These are phyloP conservation scores for Rhizopus delemar DNA, from an alignment of 371 early-diverging fungal species.

Conservation along the genomic window DNA sequence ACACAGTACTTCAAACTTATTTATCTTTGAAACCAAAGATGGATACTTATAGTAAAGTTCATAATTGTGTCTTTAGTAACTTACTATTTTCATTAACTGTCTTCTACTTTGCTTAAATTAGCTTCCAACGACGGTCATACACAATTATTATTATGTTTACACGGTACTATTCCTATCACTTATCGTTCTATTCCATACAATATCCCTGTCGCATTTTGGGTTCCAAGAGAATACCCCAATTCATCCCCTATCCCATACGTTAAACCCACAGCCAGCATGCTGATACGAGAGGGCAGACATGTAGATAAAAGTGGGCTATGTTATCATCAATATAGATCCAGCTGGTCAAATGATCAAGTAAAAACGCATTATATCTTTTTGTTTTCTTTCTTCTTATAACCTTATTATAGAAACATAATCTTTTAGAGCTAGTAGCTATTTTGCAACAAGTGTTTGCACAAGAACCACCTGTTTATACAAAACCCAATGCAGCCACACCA, in stretches of 20 bases:
- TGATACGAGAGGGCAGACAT: slow-evolving; percentile 76
- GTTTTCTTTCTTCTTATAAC: not conserved
- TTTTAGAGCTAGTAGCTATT: slow-evolving; percentile 64
- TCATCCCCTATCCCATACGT: slow-evolving; percentile 84
- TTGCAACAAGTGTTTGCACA: slow-evolving; percentile 73
- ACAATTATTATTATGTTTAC: slow-evolving; percentile 72
- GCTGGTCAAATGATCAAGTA: slow-evolving; percentile 53
- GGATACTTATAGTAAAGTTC: slow-evolving; percentile 67
- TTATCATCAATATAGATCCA: slow-evolving; percentile 79
- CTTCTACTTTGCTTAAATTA: slow-evolving; percentile 10
- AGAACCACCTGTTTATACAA: slow-evolving; percentile 83
- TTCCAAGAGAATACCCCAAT: slow-evolving; percentile 82
- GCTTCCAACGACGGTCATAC: slow-evolving; percentile 75
- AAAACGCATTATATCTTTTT: not conserved
- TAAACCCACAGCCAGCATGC: slow-evolving; percentile 86
- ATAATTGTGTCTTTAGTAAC: not conserved
- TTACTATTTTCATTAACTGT: not conserved
- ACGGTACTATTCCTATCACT: slow-evolving; percentile 87
- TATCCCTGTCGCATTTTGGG: slow-evolving; percentile 89
- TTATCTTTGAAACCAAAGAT: slow-evolving; percentile 69
- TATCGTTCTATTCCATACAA: slow-evolving; percentile 84
- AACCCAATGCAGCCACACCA: slow-evolving; percentile 39
- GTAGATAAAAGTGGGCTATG: slow-evolving; percentile 85
- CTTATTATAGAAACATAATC: slow-evolving; percentile 53
- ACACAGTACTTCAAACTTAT: slow-evolving; percentile 65